Evolutionary conservation across 257 asterid species (phyloP).

Genomic region (Ilex asprella): DNA sequence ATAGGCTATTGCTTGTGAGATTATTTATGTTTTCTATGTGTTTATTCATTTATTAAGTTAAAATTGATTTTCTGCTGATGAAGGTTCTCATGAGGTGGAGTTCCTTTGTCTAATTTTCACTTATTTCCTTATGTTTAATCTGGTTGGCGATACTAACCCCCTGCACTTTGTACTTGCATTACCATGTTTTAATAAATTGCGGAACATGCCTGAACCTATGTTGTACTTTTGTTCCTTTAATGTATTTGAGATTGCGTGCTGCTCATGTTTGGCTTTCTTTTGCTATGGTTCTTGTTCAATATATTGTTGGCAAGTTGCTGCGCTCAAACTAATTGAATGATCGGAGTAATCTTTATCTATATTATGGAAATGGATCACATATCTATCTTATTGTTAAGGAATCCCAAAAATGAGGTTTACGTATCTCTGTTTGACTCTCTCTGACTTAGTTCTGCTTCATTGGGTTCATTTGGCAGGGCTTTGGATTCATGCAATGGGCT

Average conservation of each 20-base stretch:
- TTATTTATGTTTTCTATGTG: too few relatives aligned
- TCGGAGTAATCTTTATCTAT: neutral
- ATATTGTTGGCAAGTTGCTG: neutral
- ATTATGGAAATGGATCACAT: neutral
- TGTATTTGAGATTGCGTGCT: neutral
- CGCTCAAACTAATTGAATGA: neutral
- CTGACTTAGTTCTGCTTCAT: constrained; percentile 1
- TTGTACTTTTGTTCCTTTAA: neutral
- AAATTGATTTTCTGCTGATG: too few relatives aligned
- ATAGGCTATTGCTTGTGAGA: too few relatives aligned
- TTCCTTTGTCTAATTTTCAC: too few relatives aligned
- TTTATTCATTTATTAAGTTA: too few relatives aligned
- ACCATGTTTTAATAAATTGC: neutral
- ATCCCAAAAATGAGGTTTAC: constrained; percentile 4
- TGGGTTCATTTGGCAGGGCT: constrained; percentile 49
- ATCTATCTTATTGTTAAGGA: neutral
- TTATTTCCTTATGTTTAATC: too few relatives aligned
- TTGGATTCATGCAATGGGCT: constrained; percentile 87
- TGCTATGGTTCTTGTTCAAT: neutral
- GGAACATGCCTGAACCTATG: too few relatives aligned
- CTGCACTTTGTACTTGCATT: too few relatives aligned
- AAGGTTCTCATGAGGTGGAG: too few relatives aligned
- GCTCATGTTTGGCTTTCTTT: neutral
- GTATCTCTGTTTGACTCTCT: constrained; percentile 3
- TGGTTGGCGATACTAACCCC: too few relatives aligned